Conservation (phyloP, 371 early-diverging fungal species). For the Fennellomyces sp. region DNA sequence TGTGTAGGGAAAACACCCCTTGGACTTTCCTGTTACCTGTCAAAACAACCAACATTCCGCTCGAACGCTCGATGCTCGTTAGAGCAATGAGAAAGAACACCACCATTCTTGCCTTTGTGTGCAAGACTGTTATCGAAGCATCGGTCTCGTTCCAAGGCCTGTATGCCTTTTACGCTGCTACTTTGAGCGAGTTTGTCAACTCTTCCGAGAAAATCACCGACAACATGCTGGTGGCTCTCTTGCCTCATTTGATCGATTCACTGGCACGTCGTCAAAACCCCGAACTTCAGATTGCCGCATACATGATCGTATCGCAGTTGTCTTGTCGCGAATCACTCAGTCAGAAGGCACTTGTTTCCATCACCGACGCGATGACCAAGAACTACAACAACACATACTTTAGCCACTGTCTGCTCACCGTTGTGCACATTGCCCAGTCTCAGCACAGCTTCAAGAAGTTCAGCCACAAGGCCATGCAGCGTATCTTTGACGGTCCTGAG, state of each 20-base stretch:
- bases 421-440: slow-evolving; percentile 69
- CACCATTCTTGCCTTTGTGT: slow-evolving; percentile 70
- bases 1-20: slow-evolving; percentile 52
- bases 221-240: slow-evolving; percentile 46
- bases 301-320: slow-evolving; percentile 73
- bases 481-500: slow-evolving; percentile 28
- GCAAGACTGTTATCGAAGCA: slow-evolving; percentile 54
- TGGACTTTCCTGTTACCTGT: slow-evolving; percentile 73
- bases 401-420: slow-evolving; percentile 54
- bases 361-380: slow-evolving; percentile 49
- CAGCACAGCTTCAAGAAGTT: slow-evolving; percentile 55
- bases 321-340: slow-evolving; percentile 54
- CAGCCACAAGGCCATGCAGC: slow-evolving; percentile 43
- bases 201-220: slow-evolving; percentile 49
- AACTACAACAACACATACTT: slow-evolving; percentile 33
- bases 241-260: slow-evolving; percentile 64
- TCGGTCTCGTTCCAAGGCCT: slow-evolving; percentile 56
- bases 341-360: slow-evolving; percentile 46
- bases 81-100: slow-evolving; percentile 59
- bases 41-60: slow-evolving; percentile 58
- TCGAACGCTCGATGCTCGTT: slow-evolving; percentile 66
- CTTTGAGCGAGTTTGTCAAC: slow-evolving; percentile 64
- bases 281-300: slow-evolving; percentile 63
- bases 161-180: slow-evolving; percentile 70
- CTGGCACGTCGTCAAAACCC: slow-evolving; percentile 44